Conservation (phyloP, 805 yeast genomes). For the Suhomyces prunicola region DNA sequence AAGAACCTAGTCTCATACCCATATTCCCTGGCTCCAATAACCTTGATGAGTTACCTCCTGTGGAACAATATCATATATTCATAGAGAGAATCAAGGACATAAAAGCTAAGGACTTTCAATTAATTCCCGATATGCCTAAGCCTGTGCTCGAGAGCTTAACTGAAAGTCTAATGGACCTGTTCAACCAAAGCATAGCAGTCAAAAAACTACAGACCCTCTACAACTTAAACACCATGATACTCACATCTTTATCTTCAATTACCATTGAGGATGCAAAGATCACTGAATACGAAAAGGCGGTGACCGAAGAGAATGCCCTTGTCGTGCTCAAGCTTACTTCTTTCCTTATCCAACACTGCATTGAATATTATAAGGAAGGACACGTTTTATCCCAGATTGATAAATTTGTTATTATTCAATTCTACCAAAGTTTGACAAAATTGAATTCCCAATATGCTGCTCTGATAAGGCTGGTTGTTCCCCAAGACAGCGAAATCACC, state of each 20-base stretch:
- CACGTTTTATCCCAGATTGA: conserved; percentile 14
- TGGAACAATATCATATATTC: conserved; percentile 7
- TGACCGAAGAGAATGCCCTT: conserved; percentile 15
- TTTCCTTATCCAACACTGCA: conserved; percentile 11
- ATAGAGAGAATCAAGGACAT: conserved; percentile 14
- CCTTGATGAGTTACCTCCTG: conserved; percentile 4
- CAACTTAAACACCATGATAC: conserved; percentile 20
- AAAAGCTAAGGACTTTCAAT: conserved; percentile 8
- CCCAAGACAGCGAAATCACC: conserved; percentile 18
- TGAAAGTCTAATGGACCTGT: conserved; percentile 8
- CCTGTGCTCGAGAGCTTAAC: not conserved
- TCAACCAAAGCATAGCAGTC: conserved; percentile 16
- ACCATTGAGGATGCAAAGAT: not conserved
- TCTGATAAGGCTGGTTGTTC: conserved; percentile 5
- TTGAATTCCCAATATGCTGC: not conserved
- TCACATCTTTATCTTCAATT: conserved; percentile 12
- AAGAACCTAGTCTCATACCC: conserved; percentile 17
- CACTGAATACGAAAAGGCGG: not conserved
- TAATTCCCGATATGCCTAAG: not conserved
- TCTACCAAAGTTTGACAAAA: conserved; percentile 7
- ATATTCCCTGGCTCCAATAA: conserved; percentile 12
- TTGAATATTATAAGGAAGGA: conserved; percentile 6
- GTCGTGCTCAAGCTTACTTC: conserved; percentile 5
- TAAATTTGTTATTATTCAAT: conserved; percentile 19
- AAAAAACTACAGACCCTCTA: conserved; percentile 18